phyloP scores from a whole-genome alignment of 805 yeast species.

The Nakazawaea ambrosiae region DNA sequence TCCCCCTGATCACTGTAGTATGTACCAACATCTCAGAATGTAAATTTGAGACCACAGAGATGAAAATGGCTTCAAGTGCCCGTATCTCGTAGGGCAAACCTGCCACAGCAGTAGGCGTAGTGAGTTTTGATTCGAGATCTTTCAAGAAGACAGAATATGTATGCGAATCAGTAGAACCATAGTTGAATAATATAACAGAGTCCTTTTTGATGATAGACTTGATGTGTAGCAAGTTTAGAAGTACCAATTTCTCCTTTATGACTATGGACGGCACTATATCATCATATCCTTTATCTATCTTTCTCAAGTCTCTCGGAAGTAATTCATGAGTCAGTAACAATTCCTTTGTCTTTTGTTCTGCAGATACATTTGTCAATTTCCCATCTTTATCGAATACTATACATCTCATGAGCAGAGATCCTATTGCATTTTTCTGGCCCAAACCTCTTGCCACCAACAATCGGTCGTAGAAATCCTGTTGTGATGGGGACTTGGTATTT shows the following conservation, averaged over 20 bases:
- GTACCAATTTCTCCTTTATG: slow-evolving; percentile 37
- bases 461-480: slow-evolving; percentile 12
- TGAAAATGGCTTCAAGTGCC: slow-evolving; percentile 82
- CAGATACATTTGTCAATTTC: slow-evolving; percentile 34
- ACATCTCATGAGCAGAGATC: slow-evolving; percentile 26
- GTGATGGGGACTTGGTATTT: slow-evolving; percentile 1
- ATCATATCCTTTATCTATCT: slow-evolving; percentile 36
- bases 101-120: slow-evolving; percentile 23
- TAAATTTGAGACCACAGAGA: slow-evolving; percentile 70
- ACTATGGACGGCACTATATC: slow-evolving; percentile 55
- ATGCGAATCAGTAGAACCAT: slow-evolving; percentile 38
- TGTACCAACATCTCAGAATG: slow-evolving; percentile 86
- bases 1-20: slow-evolving; percentile 64
- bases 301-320: slow-evolving; percentile 46
- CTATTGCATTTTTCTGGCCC: slow-evolving; percentile 14
- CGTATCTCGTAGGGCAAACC: slow-evolving; percentile 79
- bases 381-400: slow-evolving; percentile 43
- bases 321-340: slow-evolving; percentile 38
- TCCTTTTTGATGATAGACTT: slow-evolving; percentile 48
- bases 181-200: slow-evolving; percentile 40
- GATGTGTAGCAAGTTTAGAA: slow-evolving; percentile 41
- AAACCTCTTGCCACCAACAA: slow-evolving; percentile 18
- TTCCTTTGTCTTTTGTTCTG: slow-evolving; percentile 35
- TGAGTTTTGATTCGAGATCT: slow-evolving; percentile 33
- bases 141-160: slow-evolving; percentile 35